phyloP scores from a whole-genome alignment of 495 filamentous ascomycete genomes.

The Trichoderma parareesei region DNA sequence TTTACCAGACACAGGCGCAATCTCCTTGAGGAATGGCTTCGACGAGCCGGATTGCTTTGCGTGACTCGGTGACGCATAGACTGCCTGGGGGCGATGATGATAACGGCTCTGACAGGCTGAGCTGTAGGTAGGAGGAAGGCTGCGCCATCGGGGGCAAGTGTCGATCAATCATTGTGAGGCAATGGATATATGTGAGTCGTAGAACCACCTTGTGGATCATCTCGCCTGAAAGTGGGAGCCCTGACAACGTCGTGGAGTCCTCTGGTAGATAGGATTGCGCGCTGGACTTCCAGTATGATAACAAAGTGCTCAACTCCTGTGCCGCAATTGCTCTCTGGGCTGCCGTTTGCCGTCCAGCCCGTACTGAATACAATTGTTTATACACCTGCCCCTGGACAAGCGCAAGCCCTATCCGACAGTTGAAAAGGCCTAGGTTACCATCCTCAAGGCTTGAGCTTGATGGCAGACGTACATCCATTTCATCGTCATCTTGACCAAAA shows the following conservation, averaged over 20 bases:
- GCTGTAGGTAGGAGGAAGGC: constrained; percentile 1
- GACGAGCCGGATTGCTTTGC: constrained; percentile 9
- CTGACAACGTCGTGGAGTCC: neutral
- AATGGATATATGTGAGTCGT: constrained; percentile 8
- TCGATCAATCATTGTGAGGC: constrained; percentile 10
- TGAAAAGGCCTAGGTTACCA: constrained; percentile 14
- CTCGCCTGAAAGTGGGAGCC: constrained; percentile 9
- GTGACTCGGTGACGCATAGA: constrained; percentile 9
- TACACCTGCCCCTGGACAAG: constrained; percentile 16
- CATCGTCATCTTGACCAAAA: constrained; percentile 11
- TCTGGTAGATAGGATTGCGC: constrained; percentile 12
- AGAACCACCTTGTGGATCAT: constrained; percentile 11
- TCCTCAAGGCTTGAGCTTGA: neutral
- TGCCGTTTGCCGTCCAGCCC: constrained; percentile 12
- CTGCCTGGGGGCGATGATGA: neutral
- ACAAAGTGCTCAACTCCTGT: constrained; percentile 13
- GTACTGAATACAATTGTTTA: constrained; percentile 15
- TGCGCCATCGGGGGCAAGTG: neutral
- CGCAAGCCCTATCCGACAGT: constrained; percentile 14
- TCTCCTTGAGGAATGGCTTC: constrained; percentile 8
- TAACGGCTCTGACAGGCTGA: neutral
- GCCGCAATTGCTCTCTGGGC: constrained; percentile 11
- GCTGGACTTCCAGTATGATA: constrained; percentile 13
- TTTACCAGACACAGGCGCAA: constrained; percentile 8
- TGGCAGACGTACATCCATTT: constrained; percentile 18